Evolutionary conservation across 2,329 filamentous ascomycete genomes (phyloP).

Genomic region (Botrytis porri): DNA sequence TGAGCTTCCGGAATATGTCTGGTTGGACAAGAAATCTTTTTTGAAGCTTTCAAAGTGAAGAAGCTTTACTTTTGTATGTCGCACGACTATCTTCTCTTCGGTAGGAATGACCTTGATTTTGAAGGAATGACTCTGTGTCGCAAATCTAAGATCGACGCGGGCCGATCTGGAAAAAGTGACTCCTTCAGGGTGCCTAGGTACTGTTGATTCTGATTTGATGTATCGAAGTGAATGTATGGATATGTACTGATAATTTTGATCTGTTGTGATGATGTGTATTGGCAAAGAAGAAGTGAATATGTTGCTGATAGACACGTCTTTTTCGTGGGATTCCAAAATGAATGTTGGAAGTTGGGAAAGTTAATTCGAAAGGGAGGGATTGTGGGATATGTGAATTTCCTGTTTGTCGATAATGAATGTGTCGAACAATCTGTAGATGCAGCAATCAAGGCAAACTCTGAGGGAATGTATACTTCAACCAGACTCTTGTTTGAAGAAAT

Average conservation of each 20-base stretch:
- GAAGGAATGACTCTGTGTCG: neutral
- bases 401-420: conserved; percentile 33
- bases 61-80: neutral
- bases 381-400: conserved; percentile 13
- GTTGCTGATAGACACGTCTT: neutral
- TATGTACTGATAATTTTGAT: neutral
- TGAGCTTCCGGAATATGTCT: conserved; percentile 18
- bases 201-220: neutral
- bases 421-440: conserved; percentile 33
- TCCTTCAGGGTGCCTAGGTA: neutral
- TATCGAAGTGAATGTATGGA: neutral
- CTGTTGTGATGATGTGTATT: neutral
- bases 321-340: neutral
- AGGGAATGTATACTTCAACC: conserved; percentile 28
- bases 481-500: neutral
- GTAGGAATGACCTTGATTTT: conserved; percentile 12
- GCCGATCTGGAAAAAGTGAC: conserved; percentile 1
- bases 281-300: neutral
- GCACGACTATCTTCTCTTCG: neutral
- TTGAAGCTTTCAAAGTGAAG: conserved; percentile 10
- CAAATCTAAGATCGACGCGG: conserved; percentile 3
- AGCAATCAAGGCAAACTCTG: conserved; percentile 19
- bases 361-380: conserved; percentile 7
- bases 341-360: neutral
- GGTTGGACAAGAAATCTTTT: conserved; percentile 16